Base-by-base conservation (phyloP, 2,329 filamentous ascomycete species). In the Penicillium sp. region DNA sequence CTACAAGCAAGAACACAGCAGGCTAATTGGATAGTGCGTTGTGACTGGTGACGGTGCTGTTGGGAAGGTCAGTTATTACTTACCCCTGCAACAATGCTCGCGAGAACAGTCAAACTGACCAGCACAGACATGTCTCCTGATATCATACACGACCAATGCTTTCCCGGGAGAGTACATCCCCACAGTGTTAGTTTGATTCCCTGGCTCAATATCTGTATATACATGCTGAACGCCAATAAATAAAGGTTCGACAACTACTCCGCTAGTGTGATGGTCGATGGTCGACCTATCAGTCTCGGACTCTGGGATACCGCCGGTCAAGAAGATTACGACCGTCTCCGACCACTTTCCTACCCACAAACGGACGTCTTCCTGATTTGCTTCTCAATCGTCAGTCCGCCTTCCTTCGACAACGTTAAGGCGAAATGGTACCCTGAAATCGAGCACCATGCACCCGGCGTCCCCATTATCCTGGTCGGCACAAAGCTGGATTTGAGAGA, bases 91-190 rank as follows among this genome's bases (percentile, higher is more conserved):
- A 47, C 43, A 20, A 26, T 28, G 24, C 16, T 28, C 4, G 46
- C 52, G 52, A 54, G 47, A n/a, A 47, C 49, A 48, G 56, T 56
- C 59, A 57, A 59, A 61, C 64, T 61, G 61, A 61, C 53, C 52
- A 60, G 60, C 56, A 46, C 62, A 97, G 93, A 99, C 94, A 82
- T 99, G 94, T 81, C 87, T 99, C 59, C 87, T 99, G 68, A 99
- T 99, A 74, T 97, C 93, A 53, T 99, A 99, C 80, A 97, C 94
- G 62, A 99, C 94, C 62, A 99, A 97, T 80, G 94, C 94, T 64
- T 99, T 99, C 75, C 94, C 94, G n/a, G 94, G 94, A 76, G 94
- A 99, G 82, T 99, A 99, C 78, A 97, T 99, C 67, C 94, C 94
- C 65, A 99, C 94, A 68, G 94, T 99, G 73, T 76, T 64, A 66